Evolutionary conservation across 495 filamentous ascomycete genomes (phyloP), one percentile per base, ranked within the genome.

Genomic region (Ascodesmis nigricans): DNA sequence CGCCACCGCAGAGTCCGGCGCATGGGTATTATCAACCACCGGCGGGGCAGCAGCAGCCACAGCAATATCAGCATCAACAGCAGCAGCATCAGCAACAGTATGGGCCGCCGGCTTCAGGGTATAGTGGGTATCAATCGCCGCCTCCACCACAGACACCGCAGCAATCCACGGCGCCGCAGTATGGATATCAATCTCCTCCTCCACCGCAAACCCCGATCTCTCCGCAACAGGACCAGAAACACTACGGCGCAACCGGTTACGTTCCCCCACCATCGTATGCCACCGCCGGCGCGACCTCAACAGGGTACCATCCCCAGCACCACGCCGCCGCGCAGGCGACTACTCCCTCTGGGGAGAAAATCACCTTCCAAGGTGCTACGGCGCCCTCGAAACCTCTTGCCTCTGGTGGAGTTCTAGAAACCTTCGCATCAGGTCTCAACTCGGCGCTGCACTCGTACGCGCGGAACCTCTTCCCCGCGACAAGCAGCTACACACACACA

Each of bases 391-490:
- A 42, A 35, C 43, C 32, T 18, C 10, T 10, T 29, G 13, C n/a
- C n/a, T n/a, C n/a, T 22, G 5, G 27, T 7, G n/a, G 32, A 20
- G 29, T 19, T 10, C 35, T 52, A 3, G 36, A 37, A 16, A 47
- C 43, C n/a, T 51, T 52, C 23, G 39, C 47, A 3, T 40, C 35
- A 1, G 43, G 35, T 0, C 28, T 52, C n/a, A 50, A 41, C 9
- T 32, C 39, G n/a, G 32, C 48, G 16, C 19, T 52, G 4, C 48
- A 52, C 30, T 24, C 21, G 3, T 52, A 47, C 35, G 48, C 48
- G 3, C 33, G 48, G 16, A 47, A 33, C 10, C 30, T 52, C 1
- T 52, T 52, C 17, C 48, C 48, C 1, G 47, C 48, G 9, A 39
- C 39, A 10, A 43, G 38, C 8, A 43, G 35, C 3, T 39, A 47